These are phyloP conservation scores for Colletotrichum chlorophyti DNA, from an alignment of 2,329 filamentous ascomycete genomes.

Conservation along the genomic window DNA sequence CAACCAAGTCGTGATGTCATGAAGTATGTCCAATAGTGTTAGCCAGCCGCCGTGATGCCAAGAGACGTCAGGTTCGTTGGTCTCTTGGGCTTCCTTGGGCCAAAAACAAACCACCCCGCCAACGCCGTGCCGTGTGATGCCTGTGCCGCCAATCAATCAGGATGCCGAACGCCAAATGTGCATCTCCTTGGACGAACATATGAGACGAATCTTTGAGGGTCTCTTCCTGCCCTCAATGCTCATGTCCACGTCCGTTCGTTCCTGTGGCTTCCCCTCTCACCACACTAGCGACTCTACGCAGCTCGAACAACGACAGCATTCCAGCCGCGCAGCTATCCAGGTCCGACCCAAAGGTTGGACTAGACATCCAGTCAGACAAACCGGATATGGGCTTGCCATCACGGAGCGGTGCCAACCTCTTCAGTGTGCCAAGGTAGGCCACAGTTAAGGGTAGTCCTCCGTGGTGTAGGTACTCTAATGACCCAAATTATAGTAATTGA, in stretches of 20 bases:
- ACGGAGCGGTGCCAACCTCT: background rate
- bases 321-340: background rate
- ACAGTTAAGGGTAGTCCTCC: too few species aligned
- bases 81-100: constrained; percentile 1
- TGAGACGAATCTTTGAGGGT: too few species aligned
- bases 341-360: background rate
- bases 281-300: too few species aligned
- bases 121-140: constrained; percentile 26
- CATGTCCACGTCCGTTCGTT: too few species aligned
- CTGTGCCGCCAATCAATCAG: constrained; percentile 8
- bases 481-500: too few species aligned
- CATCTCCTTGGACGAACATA: constrained; percentile 7
- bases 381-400: constrained; percentile 2
- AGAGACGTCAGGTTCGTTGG: constrained; percentile 1
- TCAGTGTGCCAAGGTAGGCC: too few species aligned
- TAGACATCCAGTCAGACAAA: background rate
- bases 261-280: too few species aligned
- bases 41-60: constrained; percentile 20
- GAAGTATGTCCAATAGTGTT: constrained; percentile 20
- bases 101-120: constrained; percentile 19
- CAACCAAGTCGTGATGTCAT: constrained; percentile 13
- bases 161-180: constrained; percentile 11
- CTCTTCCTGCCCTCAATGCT: too few species aligned
- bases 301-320: too few species aligned
- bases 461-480: too few species aligned